Conservation (phyloP, 192 early-diverging fungal genomes). For the Entomortierella chlamydospora region DNA sequence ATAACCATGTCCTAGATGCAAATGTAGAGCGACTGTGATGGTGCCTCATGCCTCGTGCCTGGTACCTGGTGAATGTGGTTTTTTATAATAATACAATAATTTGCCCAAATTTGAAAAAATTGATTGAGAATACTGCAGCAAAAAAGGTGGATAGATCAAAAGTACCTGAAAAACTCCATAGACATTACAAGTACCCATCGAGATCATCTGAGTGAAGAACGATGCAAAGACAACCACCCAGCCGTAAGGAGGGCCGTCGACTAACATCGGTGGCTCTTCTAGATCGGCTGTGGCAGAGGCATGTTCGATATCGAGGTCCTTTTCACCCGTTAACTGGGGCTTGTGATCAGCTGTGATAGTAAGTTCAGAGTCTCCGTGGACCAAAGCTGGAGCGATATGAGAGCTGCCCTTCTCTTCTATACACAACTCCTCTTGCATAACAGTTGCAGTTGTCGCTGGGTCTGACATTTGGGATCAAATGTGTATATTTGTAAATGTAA, state of each 20-base stretch:
- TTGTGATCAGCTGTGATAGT: conserved; percentile 16
- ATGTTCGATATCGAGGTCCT: conserved; percentile 19
- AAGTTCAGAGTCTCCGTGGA: conserved; percentile 30
- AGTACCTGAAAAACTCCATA: conserved; percentile 56
- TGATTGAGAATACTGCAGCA: background rate
- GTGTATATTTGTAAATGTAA: too few relatives aligned
- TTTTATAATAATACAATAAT: too few relatives aligned
- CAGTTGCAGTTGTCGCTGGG: background rate
- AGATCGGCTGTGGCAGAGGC: conserved; percentile 11
- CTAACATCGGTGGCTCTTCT: conserved; percentile 12
- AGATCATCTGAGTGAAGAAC: conserved; percentile 56
- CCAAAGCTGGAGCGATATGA: conserved; percentile 5
- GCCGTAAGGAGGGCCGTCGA: conserved; percentile 57
- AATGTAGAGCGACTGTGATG: too few relatives aligned
- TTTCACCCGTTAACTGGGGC: background rate
- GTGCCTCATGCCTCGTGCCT: too few relatives aligned
- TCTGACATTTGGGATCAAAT: background rate
- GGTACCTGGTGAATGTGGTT: too few relatives aligned
- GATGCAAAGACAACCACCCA: conserved; percentile 59
- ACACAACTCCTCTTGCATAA: background rate
- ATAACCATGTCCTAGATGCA: too few relatives aligned
- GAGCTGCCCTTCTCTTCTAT: background rate
- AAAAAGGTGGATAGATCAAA: background rate
- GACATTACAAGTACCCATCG: conserved; percentile 46
- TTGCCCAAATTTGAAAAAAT: too few relatives aligned